Conservation (phyloP, 2,329 filamentous ascomycete species). For the Allantophomopsis lycopodina region DNA sequence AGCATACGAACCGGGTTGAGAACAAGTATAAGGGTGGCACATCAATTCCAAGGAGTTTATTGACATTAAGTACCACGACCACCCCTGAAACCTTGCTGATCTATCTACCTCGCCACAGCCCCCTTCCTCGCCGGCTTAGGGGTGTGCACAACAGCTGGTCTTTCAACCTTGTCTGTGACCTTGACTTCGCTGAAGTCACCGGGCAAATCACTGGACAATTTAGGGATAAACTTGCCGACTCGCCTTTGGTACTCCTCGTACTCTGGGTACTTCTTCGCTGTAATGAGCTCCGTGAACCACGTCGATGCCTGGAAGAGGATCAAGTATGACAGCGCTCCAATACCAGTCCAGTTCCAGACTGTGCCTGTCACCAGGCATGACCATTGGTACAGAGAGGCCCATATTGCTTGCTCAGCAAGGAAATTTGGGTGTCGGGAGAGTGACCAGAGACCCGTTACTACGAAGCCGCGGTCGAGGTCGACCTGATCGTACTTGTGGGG, state of each 20-base stretch:
- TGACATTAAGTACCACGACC: no score
- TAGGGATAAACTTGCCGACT: conserved; percentile 73
- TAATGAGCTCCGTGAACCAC: conserved; percentile 73
- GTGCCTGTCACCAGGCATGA: conserved; percentile 59
- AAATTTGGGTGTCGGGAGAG: conserved; percentile 94
- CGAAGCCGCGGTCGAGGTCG: conserved; percentile 83
- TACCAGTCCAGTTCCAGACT: conserved; percentile 64
- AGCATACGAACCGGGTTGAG: no score
- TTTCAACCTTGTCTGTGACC: neutral
- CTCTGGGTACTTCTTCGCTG: conserved; percentile 70
- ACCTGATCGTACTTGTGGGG: conserved; percentile 49
- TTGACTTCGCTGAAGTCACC: neutral
- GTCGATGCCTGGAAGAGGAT: conserved; percentile 83
- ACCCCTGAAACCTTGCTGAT: no score
- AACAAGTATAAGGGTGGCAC: no score
- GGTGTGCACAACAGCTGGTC: no score
- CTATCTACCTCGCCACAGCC: neutral
- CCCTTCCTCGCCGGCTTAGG: neutral
- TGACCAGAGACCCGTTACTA: conserved; percentile 71
- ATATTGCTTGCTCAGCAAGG: conserved; percentile 79
- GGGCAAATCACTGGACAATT: conserved; percentile 4
- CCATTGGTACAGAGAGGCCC: conserved; percentile 85
- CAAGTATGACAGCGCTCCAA: conserved; percentile 57
- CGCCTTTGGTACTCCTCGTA: conserved; percentile 73
- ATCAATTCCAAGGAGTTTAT: no score